phyloP scores from a whole-genome alignment of 192 early-diverging fungal species.

The Coemansia sp. region DNA sequence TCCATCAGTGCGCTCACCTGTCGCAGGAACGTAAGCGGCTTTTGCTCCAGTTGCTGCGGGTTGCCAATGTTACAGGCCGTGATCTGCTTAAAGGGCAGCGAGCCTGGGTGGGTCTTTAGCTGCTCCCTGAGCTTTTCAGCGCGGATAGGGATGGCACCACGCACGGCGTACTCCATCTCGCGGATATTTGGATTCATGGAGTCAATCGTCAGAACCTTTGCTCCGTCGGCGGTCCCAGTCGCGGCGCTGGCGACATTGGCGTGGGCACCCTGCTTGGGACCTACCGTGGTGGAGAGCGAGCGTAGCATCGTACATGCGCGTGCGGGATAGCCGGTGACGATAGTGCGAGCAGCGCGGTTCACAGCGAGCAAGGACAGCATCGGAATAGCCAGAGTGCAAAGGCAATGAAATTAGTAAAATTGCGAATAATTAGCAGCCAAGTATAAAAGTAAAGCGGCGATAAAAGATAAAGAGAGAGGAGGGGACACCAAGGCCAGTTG shows the following conservation, averaged over 20 bases:
- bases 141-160: constrained; percentile 92
- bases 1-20: constrained; percentile 91
- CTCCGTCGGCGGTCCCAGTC: background rate
- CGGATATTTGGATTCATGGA: constrained; percentile 73
- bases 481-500: too few species aligned
- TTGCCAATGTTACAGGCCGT: constrained; percentile 91
- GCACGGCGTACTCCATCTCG: constrained; percentile 91
- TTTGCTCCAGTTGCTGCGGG: constrained; percentile 87
- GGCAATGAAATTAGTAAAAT: background rate
- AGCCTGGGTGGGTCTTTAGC: constrained; percentile 45
- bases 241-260: background rate
- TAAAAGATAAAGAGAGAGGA: background rate
- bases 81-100: constrained; percentile 72
- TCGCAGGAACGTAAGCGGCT: constrained; percentile 95
- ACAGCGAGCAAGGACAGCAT: constrained; percentile 12
- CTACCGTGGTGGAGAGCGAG: constrained; percentile 34
- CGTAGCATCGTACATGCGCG: constrained; percentile 9
- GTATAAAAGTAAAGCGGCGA: background rate
- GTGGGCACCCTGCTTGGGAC: constrained; percentile 12
- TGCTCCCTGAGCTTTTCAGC: constrained; percentile 79
- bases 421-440: background rate
- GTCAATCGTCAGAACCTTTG: constrained; percentile 71
- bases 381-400: background rate
- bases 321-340: background rate
- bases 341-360: constrained; percentile 5